Base-by-base conservation (phyloP, 805 yeast species). In the Saturnispora mendoncae region DNA sequence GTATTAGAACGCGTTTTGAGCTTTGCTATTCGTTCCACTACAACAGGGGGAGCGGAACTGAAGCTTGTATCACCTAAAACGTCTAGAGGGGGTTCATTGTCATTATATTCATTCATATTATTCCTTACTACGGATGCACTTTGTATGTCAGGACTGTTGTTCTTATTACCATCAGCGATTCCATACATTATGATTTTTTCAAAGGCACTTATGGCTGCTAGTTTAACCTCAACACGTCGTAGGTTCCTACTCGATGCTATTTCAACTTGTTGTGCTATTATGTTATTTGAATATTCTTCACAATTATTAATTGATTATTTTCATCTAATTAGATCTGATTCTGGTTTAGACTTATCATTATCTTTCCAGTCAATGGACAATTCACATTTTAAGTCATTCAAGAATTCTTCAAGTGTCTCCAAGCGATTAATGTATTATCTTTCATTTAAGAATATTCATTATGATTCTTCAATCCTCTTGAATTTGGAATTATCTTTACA, bases 201-300 rank as follows among this genome's bases (percentile, higher is more conserved):
- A 6, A 62, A 61, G 44, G 57, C 65, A 0, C 49, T 58, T 30
- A 49, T 63, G n/a, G 65, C 65, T 1, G 52, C 64, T 12, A 58
- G 49, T 20, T 33, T 63, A 18, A 58, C 64, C 0, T 58, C 65
- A 1, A 48, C 58, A 6, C 53, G 48, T 37, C 48, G 53, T 35
- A 47, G 58, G 37, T 51, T 53, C 26, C 39, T 53, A 4, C 26
- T 52, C 7, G 62, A 61, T 48, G 61, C 66, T 4, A 15, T 61
- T 2, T 23, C 52, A 3, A 49, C 64, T 4, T 36, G 54, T 20
- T 12, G 51, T 4, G 30, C 57, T 3, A 35, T 58, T 3, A 26
- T 57, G 8, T 12, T 45, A 1, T 23, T 51, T 13, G 60, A 55
- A 20, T 37, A 40, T 25, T 31, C 44, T 2, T 38, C 34, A 10